A percentile compares a stretch with the other conserved stretches of the same genome.
Conservation (phyloP, 2,329 filamentous ascomycete species). For the Dothideomycetidae sp. region DNA sequence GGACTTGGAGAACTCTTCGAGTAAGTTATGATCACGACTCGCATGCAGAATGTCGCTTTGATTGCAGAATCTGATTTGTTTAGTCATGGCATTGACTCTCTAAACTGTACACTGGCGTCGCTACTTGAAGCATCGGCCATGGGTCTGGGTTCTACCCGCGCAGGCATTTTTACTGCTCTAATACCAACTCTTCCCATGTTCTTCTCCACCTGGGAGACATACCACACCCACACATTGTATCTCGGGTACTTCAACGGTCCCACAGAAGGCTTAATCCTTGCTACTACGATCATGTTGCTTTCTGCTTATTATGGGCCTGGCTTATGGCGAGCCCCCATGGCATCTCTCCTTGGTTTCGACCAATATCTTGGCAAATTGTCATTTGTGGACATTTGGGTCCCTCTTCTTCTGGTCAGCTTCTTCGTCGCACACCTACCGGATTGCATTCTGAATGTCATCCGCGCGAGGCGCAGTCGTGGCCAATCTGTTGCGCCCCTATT, state of each 20-base stretch:
- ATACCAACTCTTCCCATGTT: constrained; percentile 94
- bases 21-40: too few species aligned
- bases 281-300: constrained; percentile 68
- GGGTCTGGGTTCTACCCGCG: constrained; percentile 69
- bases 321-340: constrained; percentile 69
- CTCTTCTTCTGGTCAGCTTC: constrained; percentile 34
- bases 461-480: constrained; percentile 55
- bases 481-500: constrained; percentile 71
- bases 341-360: constrained; percentile 49
- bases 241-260: constrained; percentile 94
- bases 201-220: constrained; percentile 99
- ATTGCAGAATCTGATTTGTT: neutral
- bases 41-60: too few species aligned
- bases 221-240: constrained; percentile 94
- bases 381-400: constrained; percentile 81
- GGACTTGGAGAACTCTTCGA: constrained; percentile 94
- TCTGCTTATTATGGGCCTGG: constrained; percentile 79
- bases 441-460: constrained; percentile 73
- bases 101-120: constrained; percentile 91
- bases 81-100: constrained; percentile 86
- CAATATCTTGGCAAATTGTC: constrained; percentile 54
- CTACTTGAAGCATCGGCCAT: constrained; percentile 85
- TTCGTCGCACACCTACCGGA: constrained; percentile 61
- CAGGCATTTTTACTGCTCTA: constrained; percentile 81
- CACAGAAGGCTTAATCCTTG: constrained; percentile 86